Conservation (phyloP, 257 asterid genomes). For the Petrea volubilis region DNA sequence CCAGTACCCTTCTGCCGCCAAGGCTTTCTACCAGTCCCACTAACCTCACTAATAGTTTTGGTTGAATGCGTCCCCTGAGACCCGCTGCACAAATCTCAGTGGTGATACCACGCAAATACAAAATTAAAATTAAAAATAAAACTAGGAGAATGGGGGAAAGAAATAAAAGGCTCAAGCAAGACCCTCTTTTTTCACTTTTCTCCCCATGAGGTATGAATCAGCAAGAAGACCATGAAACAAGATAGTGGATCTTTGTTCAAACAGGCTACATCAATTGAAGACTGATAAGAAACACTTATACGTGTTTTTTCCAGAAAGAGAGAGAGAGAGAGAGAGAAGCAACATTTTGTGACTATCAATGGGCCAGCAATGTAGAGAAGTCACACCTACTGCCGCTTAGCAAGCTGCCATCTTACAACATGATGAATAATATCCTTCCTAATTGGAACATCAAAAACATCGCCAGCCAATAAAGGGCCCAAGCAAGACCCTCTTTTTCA, state of each 20-base stretch:
- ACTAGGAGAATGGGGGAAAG: neutral
- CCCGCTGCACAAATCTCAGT: constrained; percentile 11
- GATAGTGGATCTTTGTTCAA: neutral
- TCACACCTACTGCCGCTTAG: constrained; percentile 83
- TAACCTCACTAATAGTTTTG: constrained; percentile 88
- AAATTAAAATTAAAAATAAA: neutral
- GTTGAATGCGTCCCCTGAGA: constrained; percentile 94
- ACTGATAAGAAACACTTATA: neutral
- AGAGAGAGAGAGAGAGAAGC: neutral
- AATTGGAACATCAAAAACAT: constrained; percentile 87
- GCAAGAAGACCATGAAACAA: neutral
- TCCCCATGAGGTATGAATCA: neutral
- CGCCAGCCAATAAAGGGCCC: constrained; percentile 61
- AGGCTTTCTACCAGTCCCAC: constrained; percentile 96
- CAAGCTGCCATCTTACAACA: constrained; percentile 99
- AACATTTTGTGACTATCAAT: neutral
- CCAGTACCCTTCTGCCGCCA: constrained; percentile 92
- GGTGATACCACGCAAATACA: neutral
- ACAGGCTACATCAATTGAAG: neutral
- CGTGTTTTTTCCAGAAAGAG: neutral
- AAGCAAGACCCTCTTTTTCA: neutral
- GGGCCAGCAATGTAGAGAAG: constrained; percentile 9
- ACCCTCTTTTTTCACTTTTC: neutral
- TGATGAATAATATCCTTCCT: constrained; percentile 93
- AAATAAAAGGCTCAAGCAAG: neutral